Evolutionary conservation across 2,329 filamentous ascomycete species (phyloP).

Genomic region (Hysterium pulicare): DNA sequence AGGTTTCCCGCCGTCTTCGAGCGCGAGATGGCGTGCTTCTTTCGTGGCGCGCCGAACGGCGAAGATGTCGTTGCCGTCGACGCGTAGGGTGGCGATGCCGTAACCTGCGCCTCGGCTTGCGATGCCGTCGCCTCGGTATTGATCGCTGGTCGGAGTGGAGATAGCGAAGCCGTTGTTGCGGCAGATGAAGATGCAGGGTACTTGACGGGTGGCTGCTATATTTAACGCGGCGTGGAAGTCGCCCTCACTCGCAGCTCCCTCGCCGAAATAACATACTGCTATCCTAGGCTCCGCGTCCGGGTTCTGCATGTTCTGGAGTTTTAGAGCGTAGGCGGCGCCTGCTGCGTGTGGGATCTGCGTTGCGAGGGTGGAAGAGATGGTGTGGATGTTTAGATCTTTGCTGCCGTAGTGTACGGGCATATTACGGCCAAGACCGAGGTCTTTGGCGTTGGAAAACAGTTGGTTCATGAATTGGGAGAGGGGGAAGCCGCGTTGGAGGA

Average conservation of each 20-base stretch:
- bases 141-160: conserved; percentile 82
- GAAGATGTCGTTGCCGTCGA: conserved; percentile 94
- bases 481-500: conserved; percentile 82
- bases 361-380: conserved; percentile 79
- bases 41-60: conserved; percentile 79
- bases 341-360: conserved; percentile 88
- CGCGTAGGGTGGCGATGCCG: conserved; percentile 87
- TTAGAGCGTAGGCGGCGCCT: conserved; percentile 83
- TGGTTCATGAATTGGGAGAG: conserved; percentile 93
- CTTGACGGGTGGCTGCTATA: conserved; percentile 84
- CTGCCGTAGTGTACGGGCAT: conserved; percentile 98
- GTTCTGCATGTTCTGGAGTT: conserved; percentile 72
- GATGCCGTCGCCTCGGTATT: conserved; percentile 89
- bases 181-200: conserved; percentile 85
- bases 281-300: conserved; percentile 61
- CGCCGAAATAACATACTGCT: conserved; percentile 82
- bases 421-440: conserved; percentile 78
- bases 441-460: conserved; percentile 81
- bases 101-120: conserved; percentile 83
- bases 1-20: conserved; percentile 75
- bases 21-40: conserved; percentile 71
- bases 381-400: conserved; percentile 79
- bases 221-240: conserved; percentile 91
- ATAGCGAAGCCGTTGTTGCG: conserved; percentile 93
- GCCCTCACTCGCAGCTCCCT: conserved; percentile 85